Conservation (phyloP, 129 eudicot species). For the Tagetes erecta region DNA sequence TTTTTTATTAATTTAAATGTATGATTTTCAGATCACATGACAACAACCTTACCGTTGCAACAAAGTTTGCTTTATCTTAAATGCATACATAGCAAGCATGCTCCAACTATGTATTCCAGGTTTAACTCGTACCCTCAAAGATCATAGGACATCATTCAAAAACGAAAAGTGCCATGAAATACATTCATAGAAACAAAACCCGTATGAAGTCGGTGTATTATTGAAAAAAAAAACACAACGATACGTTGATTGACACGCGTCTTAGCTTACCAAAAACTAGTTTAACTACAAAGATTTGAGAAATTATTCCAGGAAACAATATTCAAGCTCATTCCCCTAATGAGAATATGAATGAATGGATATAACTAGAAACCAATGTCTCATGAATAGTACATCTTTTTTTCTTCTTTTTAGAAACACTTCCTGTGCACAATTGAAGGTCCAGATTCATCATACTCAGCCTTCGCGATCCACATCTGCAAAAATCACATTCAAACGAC, state of each 20-base stretch:
- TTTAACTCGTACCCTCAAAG: not conserved
- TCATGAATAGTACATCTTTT: slow-evolving; percentile 29
- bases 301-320: slow-evolving; percentile 33
- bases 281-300: slow-evolving; percentile 13
- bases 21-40: too few relatives aligned
- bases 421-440: slow-evolving; percentile 70
- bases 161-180: slow-evolving; percentile 8
- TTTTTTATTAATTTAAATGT: too few relatives aligned
- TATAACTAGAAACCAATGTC: slow-evolving; percentile 26
- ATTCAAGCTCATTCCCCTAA: slow-evolving; percentile 25
- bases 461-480: slow-evolving; percentile 72
- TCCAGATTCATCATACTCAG: slow-evolving; percentile 61
- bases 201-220: slow-evolving; percentile 28
- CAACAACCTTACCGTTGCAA: too few relatives aligned
- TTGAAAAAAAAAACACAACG: slow-evolving; percentile 22
- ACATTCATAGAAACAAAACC: slow-evolving; percentile 35
- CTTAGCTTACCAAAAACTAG: slow-evolving; percentile 19
- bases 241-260: slow-evolving; percentile 17
- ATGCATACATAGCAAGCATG: too few relatives aligned
- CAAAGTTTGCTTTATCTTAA: too few relatives aligned
- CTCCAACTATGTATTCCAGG: too few relatives aligned
- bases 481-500: slow-evolving; percentile 10
- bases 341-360: slow-evolving; percentile 15
- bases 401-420: slow-evolving; percentile 40
- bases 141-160: not conserved